A percentile compares a stretch with the other conserved stretches of the same genome.
Conservation (phyloP, 768 basidiomycete genomes). For the Suillus sp. region DNA sequence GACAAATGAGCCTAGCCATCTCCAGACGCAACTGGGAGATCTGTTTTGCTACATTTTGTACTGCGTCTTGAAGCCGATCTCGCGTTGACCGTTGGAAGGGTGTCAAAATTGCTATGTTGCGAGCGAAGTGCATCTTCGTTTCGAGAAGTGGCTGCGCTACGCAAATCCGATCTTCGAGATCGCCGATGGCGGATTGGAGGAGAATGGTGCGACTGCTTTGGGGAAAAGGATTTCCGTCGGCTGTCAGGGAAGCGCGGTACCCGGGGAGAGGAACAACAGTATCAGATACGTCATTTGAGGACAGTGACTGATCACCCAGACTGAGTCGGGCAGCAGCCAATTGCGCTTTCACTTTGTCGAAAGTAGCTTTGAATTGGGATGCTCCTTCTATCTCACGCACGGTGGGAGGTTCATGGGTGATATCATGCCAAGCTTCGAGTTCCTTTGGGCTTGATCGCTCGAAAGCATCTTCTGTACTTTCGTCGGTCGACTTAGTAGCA, state of each 20-base stretch:
- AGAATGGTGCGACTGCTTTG: conserved; percentile 57
- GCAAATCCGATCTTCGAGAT: conserved; percentile 62
- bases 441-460: conserved; percentile 18
- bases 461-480: conserved; percentile 33
- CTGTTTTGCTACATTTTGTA: conserved; percentile 64
- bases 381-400: conserved; percentile 61
- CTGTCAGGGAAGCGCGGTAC: conserved; percentile 19
- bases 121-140: conserved; percentile 67
- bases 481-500: conserved; percentile 43
- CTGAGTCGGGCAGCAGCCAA: conserved; percentile 56
- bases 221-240: conserved; percentile 30
- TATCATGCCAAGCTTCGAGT: conserved; percentile 19
- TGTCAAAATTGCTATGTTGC: conserved; percentile 82
- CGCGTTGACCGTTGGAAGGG: conserved; percentile 88
- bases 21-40: conserved; percentile 71
- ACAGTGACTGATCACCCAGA: conserved; percentile 28
- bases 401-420: conserved; percentile 47
- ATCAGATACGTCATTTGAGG: conserved; percentile 3
- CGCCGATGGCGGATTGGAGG: conserved; percentile 60
- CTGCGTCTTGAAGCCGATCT: conserved; percentile 63
- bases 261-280: not conserved
- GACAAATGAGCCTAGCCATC: conserved; percentile 71
- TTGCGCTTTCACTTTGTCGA: conserved; percentile 85
- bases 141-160: conserved; percentile 61
- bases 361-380: conserved; percentile 77